These are phyloP conservation scores for Saururus chinensis DNA, from an alignment of 164 flowering plant genomes.

Conservation along the genomic window DNA sequence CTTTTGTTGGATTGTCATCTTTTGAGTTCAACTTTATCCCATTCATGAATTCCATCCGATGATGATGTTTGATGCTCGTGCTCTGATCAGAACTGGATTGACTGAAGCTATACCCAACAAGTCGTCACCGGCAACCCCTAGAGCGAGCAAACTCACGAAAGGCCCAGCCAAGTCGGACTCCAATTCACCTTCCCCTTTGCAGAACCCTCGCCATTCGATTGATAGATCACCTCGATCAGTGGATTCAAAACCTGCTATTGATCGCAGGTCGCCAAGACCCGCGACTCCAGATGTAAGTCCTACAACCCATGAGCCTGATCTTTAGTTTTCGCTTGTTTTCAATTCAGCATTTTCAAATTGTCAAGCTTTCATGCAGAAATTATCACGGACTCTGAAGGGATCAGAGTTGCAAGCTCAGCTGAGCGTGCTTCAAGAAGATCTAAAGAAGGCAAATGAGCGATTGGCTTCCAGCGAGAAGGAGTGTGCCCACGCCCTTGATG, in stretches of 20 bases:
- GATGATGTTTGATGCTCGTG: slow-evolving; percentile 9
- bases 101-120: slow-evolving; percentile 52
- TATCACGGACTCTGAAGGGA: slow-evolving; percentile 42
- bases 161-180: slow-evolving; percentile 46
- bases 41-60: not conserved
- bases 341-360: slow-evolving; percentile 4
- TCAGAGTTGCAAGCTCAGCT: slow-evolving; percentile 64
- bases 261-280: slow-evolving; percentile 37
- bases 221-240: slow-evolving; percentile 61
- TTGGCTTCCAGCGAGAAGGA: slow-evolving; percentile 53
- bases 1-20: not conserved
- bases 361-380: slow-evolving; percentile 34
- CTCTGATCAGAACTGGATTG: slow-evolving; percentile 46
- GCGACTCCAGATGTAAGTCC: slow-evolving; percentile 51
- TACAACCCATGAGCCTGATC: not conserved
- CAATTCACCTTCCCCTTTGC: slow-evolving; percentile 52
- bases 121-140: slow-evolving; percentile 59
- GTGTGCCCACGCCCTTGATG: slow-evolving; percentile 48
- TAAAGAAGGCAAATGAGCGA: slow-evolving; percentile 68
- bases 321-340: not conserved
- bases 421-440: slow-evolving; percentile 54
- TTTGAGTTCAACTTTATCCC: not conserved
- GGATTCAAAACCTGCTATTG: slow-evolving; percentile 38
- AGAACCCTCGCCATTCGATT: slow-evolving; percentile 39
- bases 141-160: slow-evolving; percentile 35